A percentile compares a stretch with the other conserved stretches of the same genome.
Conservation (phyloP, 768 basidiomycete genomes). For the Termitomyces sp. region DNA sequence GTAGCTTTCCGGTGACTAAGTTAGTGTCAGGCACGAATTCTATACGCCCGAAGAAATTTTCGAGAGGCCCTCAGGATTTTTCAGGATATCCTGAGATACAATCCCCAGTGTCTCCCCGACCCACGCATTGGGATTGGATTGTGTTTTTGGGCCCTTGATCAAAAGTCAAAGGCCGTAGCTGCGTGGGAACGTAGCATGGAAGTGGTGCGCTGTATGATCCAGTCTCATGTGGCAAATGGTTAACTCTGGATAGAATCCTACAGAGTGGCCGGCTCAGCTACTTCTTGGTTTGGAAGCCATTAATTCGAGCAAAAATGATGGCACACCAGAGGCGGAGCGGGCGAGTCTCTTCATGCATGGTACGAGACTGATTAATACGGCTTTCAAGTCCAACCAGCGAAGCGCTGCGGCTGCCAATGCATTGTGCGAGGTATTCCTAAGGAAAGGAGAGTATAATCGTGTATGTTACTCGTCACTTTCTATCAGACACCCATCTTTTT, state of each 20-base stretch:
- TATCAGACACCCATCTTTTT: background rate
- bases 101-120: constrained; percentile 80
- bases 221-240: background rate
- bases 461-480: constrained; percentile 27
- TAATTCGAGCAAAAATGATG: constrained; percentile 75
- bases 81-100: constrained; percentile 75
- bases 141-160: constrained; percentile 86
- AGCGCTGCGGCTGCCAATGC: constrained; percentile 83
- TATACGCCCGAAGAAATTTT: constrained; percentile 74
- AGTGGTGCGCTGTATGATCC: constrained; percentile 47
- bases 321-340: constrained; percentile 58
- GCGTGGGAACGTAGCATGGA: constrained; percentile 91
- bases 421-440: constrained; percentile 72
- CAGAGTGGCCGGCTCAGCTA: constrained; percentile 73
- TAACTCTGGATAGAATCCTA: constrained; percentile 51
- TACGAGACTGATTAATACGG: constrained; percentile 65
- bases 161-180: constrained; percentile 72
- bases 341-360: constrained; percentile 55
- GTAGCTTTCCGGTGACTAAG: background rate
- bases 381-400: constrained; percentile 75
- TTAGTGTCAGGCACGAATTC: constrained; percentile 63
- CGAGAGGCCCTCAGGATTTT: constrained; percentile 79
- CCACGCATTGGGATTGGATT: constrained; percentile 95
- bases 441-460: constrained; percentile 58
- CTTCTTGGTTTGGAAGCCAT: constrained; percentile 83